Evolutionary conservation across 2,329 filamentous ascomycete genomes (phyloP).

Genomic region (Aspergillus pseudoterreus): DNA sequence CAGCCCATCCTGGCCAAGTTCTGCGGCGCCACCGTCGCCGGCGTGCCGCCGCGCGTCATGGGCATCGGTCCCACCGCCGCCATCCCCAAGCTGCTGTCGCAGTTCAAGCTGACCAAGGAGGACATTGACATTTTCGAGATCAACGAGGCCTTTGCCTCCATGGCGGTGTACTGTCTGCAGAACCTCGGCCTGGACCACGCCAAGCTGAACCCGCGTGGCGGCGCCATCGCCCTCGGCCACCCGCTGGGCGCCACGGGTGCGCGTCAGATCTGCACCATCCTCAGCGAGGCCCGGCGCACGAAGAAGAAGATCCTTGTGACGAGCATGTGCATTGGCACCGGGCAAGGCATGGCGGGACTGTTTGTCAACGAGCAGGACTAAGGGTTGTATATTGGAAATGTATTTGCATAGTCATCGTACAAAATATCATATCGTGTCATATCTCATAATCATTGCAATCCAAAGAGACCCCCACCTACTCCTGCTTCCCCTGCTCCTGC

Average conservation of each 20-base stretch:
- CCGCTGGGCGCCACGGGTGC: slow-evolving; percentile 87
- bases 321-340: slow-evolving; percentile 78
- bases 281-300: slow-evolving; percentile 77
- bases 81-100: slow-evolving; percentile 75
- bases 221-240: slow-evolving; percentile 88
- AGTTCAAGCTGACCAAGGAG: slow-evolving; percentile 71
- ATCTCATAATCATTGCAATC: neutral
- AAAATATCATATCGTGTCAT: neutral
- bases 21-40: slow-evolving; percentile 84
- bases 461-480: slow-evolving; percentile 6
- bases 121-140: slow-evolving; percentile 90
- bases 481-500: slow-evolving; percentile 29
- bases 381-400: neutral
- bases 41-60: slow-evolving; percentile 92
- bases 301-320: slow-evolving; percentile 90
- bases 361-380: slow-evolving; percentile 61
- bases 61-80: slow-evolving; percentile 66
- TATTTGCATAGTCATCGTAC: neutral
- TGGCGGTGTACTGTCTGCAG: slow-evolving; percentile 90
- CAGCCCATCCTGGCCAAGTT: slow-evolving; percentile 95
- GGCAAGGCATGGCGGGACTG: slow-evolving; percentile 64
- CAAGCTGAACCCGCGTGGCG: slow-evolving; percentile 88
- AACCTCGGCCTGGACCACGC: slow-evolving; percentile 60
- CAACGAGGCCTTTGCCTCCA: slow-evolving; percentile 97
- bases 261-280: slow-evolving; percentile 83